These are phyloP conservation scores for Triangularia verruculosa DNA, from an alignment of 2,329 filamentous ascomycete species.

Conservation along the genomic window DNA sequence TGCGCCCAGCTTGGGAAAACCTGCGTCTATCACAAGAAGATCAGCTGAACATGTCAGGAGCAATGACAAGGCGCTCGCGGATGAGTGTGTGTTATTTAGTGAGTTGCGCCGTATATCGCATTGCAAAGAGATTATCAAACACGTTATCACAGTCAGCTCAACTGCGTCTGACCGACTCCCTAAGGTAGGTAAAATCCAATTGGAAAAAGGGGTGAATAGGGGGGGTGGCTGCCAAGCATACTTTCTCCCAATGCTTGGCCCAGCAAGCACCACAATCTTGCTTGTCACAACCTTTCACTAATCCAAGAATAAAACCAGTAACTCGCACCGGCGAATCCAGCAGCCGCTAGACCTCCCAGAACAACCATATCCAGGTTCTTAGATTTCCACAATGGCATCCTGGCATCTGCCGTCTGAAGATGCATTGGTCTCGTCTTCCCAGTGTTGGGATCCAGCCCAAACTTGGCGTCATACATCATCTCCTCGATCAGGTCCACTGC, in stretches of 20 bases:
- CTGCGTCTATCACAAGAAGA: not conserved
- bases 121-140: too few relatives aligned
- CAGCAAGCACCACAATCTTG: not conserved
- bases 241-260: not conserved
- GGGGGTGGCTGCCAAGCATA: not conserved
- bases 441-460: not conserved
- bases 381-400: slow-evolving; percentile 40
- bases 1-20: not conserved
- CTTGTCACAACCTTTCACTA: not conserved
- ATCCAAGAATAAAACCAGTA: not conserved
- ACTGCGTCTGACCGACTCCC: too few relatives aligned
- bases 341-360: not conserved
- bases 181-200: too few relatives aligned
- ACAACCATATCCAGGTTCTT: slow-evolving; percentile 37
- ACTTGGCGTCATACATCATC: slow-evolving; percentile 35
- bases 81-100: not conserved
- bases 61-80: not conserved
- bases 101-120: too few relatives aligned
- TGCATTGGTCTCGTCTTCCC: slow-evolving; percentile 38
- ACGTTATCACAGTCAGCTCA: too few relatives aligned
- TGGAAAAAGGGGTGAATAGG: not conserved
- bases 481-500: slow-evolving; percentile 43
- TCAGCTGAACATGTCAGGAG: not conserved
- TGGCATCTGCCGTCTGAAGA: slow-evolving; percentile 42
- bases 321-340: not conserved